Base-by-base conservation (phyloP, 1,139 yeast genomes). In the Taiozyma sp. region DNA sequence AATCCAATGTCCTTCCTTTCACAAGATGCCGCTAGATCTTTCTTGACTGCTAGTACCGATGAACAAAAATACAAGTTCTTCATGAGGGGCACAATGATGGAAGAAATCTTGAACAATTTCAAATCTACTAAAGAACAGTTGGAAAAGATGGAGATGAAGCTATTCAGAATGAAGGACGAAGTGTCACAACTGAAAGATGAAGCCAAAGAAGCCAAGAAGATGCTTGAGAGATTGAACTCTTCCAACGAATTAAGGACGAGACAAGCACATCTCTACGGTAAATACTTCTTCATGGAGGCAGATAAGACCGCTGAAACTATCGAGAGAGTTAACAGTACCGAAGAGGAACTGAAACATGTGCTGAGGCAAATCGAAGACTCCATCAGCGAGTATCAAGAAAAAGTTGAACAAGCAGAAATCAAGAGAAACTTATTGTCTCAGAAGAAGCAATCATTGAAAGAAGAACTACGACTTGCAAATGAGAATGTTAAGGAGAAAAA, bases 1-100 rank as follows among this genome's bases (percentile, higher is more conserved):
- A 95, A 95, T 61, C 98, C 98, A 8, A 81, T 95, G 78, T 89
- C 96, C 2, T 88, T 95, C 60, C 73, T 95, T 48, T 88, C 96
- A 0, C 99, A 95, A 66, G 98, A 95, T 61, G 88, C 85, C 54
- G 99, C 99, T 1, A 78, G 97, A 57, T 88, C 93, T 26, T 93
- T 95, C 63, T 71, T 95, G 51, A 85, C 95, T 0, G 80, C 83
- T 29, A 81, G 93, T 4, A 76, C 87, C 3, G 87, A 88, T 52
- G 74, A 74, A 44, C 82, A 80, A 47, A 88, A 90, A 65, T 91
- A 82, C 65, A 75, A 75, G 26, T 84, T 80, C 61, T 88, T 89
- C 64, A 85, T 87, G 88, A 79, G 79, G 51, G 97, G 96, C 30
- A 83, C 95, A 5, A 74, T 83, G 58, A 74, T 88, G 51, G 82